phyloP scores from a whole-genome alignment of 108 stramenopile genomes.

The Bacterosira constricta region DNA sequence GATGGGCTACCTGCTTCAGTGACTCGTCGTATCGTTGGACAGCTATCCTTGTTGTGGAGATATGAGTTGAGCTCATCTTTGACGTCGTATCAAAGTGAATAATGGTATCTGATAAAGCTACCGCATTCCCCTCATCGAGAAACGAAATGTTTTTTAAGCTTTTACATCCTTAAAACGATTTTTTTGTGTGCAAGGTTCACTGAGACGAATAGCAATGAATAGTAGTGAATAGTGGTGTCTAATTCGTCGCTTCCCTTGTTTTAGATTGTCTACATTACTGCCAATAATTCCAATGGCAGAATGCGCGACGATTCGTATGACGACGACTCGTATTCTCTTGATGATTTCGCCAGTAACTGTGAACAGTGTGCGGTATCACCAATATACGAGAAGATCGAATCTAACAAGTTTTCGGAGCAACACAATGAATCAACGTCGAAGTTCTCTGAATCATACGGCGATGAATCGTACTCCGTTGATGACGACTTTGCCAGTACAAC shows the following conservation, averaged over 20 bases:
- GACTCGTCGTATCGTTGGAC: slow-evolving; percentile 24
- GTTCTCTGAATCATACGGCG: not conserved
- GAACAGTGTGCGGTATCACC: not conserved
- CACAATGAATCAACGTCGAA: not conserved
- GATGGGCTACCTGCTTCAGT: slow-evolving; percentile 12
- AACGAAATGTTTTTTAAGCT: too few species aligned
- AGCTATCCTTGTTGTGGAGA: slow-evolving; percentile 8
- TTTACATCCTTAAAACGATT: too few species aligned
- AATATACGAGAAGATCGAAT: slow-evolving; percentile 1
- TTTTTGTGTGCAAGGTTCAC: too few species aligned
- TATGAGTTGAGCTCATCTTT: not conserved
- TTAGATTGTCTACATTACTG: too few species aligned
- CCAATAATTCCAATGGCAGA: too few species aligned
- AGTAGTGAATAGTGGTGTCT: too few species aligned
- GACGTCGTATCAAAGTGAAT: too few species aligned
- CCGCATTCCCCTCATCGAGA: too few species aligned
- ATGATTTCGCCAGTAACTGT: not conserved
- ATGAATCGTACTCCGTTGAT: slow-evolving; percentile 3
- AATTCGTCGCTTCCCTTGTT: too few species aligned
- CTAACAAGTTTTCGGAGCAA: not conserved
- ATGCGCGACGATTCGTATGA: too few species aligned
- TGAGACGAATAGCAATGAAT: too few species aligned
- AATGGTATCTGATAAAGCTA: too few species aligned
- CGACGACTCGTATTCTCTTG: slow-evolving; percentile 2
- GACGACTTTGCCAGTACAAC: slow-evolving; percentile 14